Base-by-base conservation (phyloP, 2,329 filamentous ascomycete genomes). In the Aspergillus quadricinctus region DNA sequence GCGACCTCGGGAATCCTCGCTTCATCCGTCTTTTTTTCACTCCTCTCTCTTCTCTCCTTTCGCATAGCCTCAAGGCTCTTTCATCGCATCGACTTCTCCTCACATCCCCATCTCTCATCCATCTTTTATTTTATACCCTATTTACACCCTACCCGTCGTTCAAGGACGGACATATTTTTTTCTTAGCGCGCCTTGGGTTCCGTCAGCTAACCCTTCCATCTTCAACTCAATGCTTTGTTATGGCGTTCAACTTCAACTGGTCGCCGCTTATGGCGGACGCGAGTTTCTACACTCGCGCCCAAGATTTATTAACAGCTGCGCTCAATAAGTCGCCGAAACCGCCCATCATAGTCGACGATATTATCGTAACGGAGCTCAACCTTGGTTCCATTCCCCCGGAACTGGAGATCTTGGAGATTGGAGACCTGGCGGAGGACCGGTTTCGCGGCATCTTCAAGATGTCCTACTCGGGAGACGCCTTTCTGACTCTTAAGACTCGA, bases 191-290 rank as follows among this genome's bases (percentile, higher is more conserved):
- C 50, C 53, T 17, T 49, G 27, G 53, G 45, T 50, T 52, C 43
- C 41, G 49, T 41, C 54, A 46, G 56, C 27, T 50, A 45, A 59
- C 48, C 27, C 43, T 11, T 46, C 53, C 57, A 48, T 56, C 48
- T 46, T 43, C 61, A 62, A 62, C 64, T 67, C 65, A 63, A 71
- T 71, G 67, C 66, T 48, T 64, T 60, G 65, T 61, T 77, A 99
- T 99, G 94, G 94, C 94, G 66, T 99, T 99, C 89, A 97, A 97
- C 82, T 99, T 99, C 89, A 97, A 97, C 90, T 99, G 94, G 94
- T 96, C 92, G 84, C 94, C 94, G 72, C 83, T 99, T 64, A 94
- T 95, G 78, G 93, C 93, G 71, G 94, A 97, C 79, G 93, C 90
- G 69, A 85, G 87, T 66, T 94, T 94, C 76, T 93, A 93, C 77